Evolutionary conservation across 495 filamentous ascomycete genomes (phyloP), one percentile per base, ranked within the genome.

Genomic region (Lasiosphaeris hirsuta): DNA sequence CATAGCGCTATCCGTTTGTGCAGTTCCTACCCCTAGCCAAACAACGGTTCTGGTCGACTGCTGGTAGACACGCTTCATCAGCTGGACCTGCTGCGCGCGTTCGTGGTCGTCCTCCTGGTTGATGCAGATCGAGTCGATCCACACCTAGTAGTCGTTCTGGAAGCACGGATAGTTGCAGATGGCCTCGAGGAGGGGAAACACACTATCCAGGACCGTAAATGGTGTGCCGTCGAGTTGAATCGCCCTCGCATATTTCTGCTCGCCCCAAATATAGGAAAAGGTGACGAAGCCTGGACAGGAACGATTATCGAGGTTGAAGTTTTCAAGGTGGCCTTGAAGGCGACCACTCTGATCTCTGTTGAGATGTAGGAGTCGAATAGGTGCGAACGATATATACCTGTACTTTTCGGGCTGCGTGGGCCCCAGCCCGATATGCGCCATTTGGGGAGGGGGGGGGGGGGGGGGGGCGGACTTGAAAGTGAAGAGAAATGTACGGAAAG

Each of bases 81-180:
- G 34, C 48, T 63, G 64, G 4, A 66, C 61, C 19, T 66, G 63
- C 14, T 56, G 35, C 3, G 52, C 56, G 17, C 62, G 62, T 49
- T 68, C 71, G 8, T 48, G 46, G 15, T 54, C 53, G 33, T 73
- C 65, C 10, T 60, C 10, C 44, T 72, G 71, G 45, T 73, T 70
- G 30, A 73, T 73, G 58, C 67, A 69, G 19, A 72, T 54, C 10
- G 69, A 64, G 52, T 73, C 71, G 9, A 70, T 63, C 71, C 71
- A 73, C 3, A 69, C 10, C 52, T 55, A 62, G 17, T 45, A 14
- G 33, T 45, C 41, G 30, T 46, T n/a, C 18, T 13, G 18, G 30
- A 56, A 56, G 35, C 33, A 38, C 1, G 23, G 5, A 6, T 17
- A 15, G 33, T 51, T 35, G 48, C 48, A 39, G 18, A 63, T 44